Evolutionary conservation across 805 yeast genomes (phyloP).

Genomic region (Yarrowia yakushimensis): DNA sequence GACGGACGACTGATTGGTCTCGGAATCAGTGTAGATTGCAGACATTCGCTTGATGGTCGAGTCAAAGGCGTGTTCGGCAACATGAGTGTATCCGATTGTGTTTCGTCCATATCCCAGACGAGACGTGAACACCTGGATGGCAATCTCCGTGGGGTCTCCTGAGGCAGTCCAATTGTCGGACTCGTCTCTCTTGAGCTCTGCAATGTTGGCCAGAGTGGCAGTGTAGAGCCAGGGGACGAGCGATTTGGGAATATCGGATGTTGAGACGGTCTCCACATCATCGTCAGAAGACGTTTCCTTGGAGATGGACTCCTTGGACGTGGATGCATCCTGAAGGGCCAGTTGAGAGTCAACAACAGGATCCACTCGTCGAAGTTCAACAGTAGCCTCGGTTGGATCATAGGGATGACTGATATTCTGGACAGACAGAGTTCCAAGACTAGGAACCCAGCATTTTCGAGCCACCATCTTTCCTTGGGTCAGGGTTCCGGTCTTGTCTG

Average conservation of each 20-base stretch:
- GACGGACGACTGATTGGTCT: constrained; percentile 34
- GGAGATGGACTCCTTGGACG: constrained; percentile 7
- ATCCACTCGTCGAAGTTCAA: constrained; percentile 34
- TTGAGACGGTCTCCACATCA: constrained; percentile 1
- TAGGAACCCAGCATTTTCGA: constrained; percentile 66
- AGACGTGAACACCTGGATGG: constrained; percentile 72
- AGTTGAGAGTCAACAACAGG: constrained; percentile 20
- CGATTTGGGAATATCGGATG: constrained; percentile 20
- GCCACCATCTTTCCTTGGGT: constrained; percentile 79
- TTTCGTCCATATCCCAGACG: constrained; percentile 44
- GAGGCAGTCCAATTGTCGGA: constrained; percentile 63
- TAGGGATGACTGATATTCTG: constrained; percentile 56
- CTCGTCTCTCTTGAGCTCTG: constrained; percentile 43
- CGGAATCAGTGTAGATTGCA: constrained; percentile 45
- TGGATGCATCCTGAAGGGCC: too few relatives aligned
- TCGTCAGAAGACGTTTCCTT: constrained; percentile 15
- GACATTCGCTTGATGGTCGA: constrained; percentile 72
- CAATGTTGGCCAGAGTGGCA: constrained; percentile 78
- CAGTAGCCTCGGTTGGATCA: constrained; percentile 58
- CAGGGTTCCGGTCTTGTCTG: constrained; percentile 79
- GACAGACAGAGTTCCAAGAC: constrained; percentile 54
- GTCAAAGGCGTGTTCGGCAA: constrained; percentile 69
- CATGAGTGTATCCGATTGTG: constrained; percentile 47
- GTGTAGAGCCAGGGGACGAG: constrained; percentile 55
- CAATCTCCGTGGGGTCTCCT: constrained; percentile 89